Evolutionary conservation across 495 filamentous ascomycete genomes (phyloP), one percentile per base, ranked within the genome.

Genomic region (Neurospora hispaniola): DNA sequence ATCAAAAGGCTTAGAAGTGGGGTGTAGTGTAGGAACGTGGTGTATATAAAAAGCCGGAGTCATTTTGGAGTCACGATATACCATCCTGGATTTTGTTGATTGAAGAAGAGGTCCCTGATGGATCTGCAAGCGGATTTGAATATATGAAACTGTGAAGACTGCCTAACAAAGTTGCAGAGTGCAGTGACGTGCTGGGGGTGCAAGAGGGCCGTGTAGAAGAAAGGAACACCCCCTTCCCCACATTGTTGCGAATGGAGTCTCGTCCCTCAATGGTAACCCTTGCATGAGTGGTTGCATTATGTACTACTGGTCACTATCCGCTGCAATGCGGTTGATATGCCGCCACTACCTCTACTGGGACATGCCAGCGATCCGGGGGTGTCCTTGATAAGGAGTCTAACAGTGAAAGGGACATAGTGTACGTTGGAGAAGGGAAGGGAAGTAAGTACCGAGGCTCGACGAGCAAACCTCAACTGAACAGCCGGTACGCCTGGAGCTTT

Each of bases 1-100:
- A 90, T 73, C 84, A 86, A 73, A 87, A 85, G 75, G 82, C 83
- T 70, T 87, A 83, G 75, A 74, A 8, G 27, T 42, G 14, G 12
- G 23, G 27, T 18, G 48, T 27, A 9, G 14, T 35, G 6, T 9
- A 9, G 54, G 27, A 48, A 11, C 43, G 38, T 43, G 69, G 41
- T 31, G 44, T 38, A 62, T 39, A 74, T 48, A 35, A 68, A 68
- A 66, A 35, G 54, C 54, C 27, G 54, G 54, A 66, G 54, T 66
- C 54, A 10, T 35, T 66, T 18, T 66, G 54, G 54, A 66, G 54
- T 66, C 27, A 4, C 6, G 54, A 66, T 66, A 66, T 66, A 66
- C 54, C 54, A 66, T 66, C 2, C 18, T 66, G 54, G 27, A 18
- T 66, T 66, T 66, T 66, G 23, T 66, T 66, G 27, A 38, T 35